These are phyloP conservation scores for Phylloporus sp. DNA, from an alignment of 1,284 basidiomycete species.

Conservation along the genomic window DNA sequence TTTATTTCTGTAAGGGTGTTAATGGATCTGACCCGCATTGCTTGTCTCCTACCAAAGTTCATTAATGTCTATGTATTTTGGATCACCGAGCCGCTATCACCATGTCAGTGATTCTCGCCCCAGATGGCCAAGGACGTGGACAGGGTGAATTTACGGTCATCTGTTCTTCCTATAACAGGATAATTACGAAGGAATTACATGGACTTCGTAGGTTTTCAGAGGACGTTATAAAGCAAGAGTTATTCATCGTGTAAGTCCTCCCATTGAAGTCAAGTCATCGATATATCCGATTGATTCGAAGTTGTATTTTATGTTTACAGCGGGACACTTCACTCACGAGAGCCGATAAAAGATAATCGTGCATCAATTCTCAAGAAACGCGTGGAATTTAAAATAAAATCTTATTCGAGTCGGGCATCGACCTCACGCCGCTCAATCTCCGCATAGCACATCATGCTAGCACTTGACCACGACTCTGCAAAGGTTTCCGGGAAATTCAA, in stretches of 20 bases:
- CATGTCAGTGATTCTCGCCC: slow-evolving; percentile 12
- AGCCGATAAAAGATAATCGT: slow-evolving; percentile 13
- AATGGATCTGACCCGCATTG: slow-evolving; percentile 33
- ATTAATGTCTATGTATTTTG: background rate
- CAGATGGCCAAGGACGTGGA: slow-evolving; percentile 41
- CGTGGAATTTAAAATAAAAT: slow-evolving; percentile 15
- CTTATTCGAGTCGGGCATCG: background rate
- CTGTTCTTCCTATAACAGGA: slow-evolving; percentile 34
- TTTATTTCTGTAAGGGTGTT: slow-evolving; percentile 26
- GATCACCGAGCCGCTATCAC: background rate
- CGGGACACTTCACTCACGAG: slow-evolving; percentile 37
- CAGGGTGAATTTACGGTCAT: slow-evolving; percentile 38
- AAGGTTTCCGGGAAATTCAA: background rate
- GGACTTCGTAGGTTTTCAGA: slow-evolving; percentile 40
- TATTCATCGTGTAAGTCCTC: slow-evolving; percentile 16
- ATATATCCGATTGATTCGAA: background rate
- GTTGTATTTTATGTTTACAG: slow-evolving; percentile 6
- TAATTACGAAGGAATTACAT: slow-evolving; percentile 39
- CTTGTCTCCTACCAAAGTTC: slow-evolving; percentile 9
- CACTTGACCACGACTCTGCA: slow-evolving; percentile 5
- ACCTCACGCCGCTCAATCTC: background rate
- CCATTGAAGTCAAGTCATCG: background rate
- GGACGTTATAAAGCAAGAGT: slow-evolving; percentile 26
- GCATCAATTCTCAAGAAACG: slow-evolving; percentile 34
- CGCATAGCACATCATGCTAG: slow-evolving; percentile 8